A percentile compares a stretch with the other conserved stretches of the same genome.
Evolutionary conservation across 1,284 basidiomycete genomes (phyloP).

Genomic region (Xerocomus amazonicus): DNA sequence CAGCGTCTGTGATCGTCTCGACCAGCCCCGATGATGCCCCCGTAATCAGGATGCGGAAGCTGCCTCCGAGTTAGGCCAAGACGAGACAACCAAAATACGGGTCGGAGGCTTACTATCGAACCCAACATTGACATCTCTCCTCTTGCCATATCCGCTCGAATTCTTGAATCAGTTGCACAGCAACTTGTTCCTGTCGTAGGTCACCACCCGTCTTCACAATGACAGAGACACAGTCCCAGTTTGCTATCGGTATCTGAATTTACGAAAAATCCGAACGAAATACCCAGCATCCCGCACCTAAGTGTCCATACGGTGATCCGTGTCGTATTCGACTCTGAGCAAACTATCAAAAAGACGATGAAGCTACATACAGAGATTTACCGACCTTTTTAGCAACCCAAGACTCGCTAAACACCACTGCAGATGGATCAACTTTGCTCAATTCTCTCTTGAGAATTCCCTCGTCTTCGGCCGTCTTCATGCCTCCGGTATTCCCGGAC

Average conservation of each 20-base stretch:
- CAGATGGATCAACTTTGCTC: slow-evolving; percentile 96
- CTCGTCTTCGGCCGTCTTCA: slow-evolving; percentile 83
- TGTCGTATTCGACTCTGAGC: slow-evolving; percentile 82
- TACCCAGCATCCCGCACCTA: slow-evolving; percentile 54
- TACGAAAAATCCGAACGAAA: slow-evolving; percentile 3
- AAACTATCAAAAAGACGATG: slow-evolving; percentile 1
- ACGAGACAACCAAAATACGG: neutral
- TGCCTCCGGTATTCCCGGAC: slow-evolving; percentile 34
- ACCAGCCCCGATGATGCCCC: slow-evolving; percentile 91
- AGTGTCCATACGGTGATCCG: slow-evolving; percentile 92
- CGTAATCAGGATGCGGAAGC: slow-evolving; percentile 88
- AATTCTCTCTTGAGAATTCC: slow-evolving; percentile 89
- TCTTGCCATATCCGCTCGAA: slow-evolving; percentile 96
- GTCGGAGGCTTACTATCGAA: slow-evolving; percentile 71
- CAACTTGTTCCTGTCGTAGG: slow-evolving; percentile 95
- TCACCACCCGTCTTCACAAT: slow-evolving; percentile 99
- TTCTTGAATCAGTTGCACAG: slow-evolving; percentile 91
- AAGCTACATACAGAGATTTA: slow-evolving; percentile 4
- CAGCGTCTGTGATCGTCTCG: slow-evolving; percentile 94
- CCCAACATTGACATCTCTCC: slow-evolving; percentile 87
- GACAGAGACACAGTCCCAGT: slow-evolving; percentile 88
- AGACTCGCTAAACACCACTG: slow-evolving; percentile 91
- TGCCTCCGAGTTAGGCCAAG: slow-evolving; percentile 24
- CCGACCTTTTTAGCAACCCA: slow-evolving; percentile 91
- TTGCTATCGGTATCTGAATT: slow-evolving; percentile 40